phyloP scores from a whole-genome alignment of 1,284 basidiomycete species.

The Leccinum insolens region DNA sequence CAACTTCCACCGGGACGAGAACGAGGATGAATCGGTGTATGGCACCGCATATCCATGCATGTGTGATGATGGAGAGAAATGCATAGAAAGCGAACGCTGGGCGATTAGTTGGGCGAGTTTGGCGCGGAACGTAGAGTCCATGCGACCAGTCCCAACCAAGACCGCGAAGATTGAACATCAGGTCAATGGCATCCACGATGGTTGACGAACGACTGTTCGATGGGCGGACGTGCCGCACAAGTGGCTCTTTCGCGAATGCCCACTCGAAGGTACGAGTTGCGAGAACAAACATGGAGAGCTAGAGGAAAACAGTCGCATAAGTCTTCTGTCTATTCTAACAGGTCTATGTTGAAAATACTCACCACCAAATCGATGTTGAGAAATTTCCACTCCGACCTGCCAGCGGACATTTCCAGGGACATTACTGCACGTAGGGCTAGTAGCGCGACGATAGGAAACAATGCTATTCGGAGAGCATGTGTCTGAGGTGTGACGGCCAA shows the following conservation, averaged over 20 bases:
- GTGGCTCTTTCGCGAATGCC: constrained; percentile 17
- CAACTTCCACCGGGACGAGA: constrained; percentile 38
- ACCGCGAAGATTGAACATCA: constrained; percentile 54
- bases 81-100: constrained; percentile 41
- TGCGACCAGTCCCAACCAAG: constrained; percentile 48
- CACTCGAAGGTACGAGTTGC: constrained; percentile 21
- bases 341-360: background rate
- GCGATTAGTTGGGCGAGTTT: constrained; percentile 42
- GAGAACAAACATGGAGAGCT: constrained; percentile 26
- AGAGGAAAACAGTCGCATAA: background rate
- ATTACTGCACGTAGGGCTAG: constrained; percentile 43
- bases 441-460: constrained; percentile 48
- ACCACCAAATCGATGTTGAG: background rate
- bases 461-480: constrained; percentile 40
- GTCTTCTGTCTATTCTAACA: background rate
- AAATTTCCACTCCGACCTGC: constrained; percentile 14
- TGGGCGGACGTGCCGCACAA: constrained; percentile 16
- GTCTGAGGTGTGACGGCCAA: constrained; percentile 50
- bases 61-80: constrained; percentile 35
- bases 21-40: constrained; percentile 46
- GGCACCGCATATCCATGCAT: constrained; percentile 45
- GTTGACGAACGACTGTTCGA: constrained; percentile 9
- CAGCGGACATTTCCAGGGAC: constrained; percentile 43
- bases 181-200: constrained; percentile 47
- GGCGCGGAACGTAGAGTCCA: constrained; percentile 43